These are phyloP conservation scores for Gossypium schwendimanii DNA, from an alignment of 441 rosid species.

Conservation along the genomic window DNA sequence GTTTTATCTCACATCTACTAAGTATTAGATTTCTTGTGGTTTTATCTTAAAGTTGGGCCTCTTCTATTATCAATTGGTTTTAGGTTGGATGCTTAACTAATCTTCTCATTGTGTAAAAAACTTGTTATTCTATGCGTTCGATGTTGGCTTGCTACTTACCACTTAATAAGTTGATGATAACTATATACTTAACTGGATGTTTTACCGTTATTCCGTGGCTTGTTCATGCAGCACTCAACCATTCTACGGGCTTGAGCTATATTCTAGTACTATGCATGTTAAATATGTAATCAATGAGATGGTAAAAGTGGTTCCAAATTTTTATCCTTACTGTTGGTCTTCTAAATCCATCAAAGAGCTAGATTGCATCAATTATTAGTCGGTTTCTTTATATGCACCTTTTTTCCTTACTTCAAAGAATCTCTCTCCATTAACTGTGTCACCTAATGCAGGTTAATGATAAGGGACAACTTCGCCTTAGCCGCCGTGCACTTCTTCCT, in stretches of 20 bases:
- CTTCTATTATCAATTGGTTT: not conserved
- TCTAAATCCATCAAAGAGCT: not conserved
- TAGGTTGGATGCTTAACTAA: not conserved
- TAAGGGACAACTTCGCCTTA: slow-evolving; percentile 95
- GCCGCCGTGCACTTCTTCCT: slow-evolving; percentile 82
- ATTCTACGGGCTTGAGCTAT: not conserved
- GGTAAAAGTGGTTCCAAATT: not conserved
- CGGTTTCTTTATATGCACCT: not conserved
- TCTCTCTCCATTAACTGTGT: slow-evolving; percentile 1
- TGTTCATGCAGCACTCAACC: not conserved
- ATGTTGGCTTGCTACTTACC: not conserved
- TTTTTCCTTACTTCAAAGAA: not conserved
- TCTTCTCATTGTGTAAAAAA: slow-evolving; percentile 1
- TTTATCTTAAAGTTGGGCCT: not conserved
- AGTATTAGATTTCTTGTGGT: not conserved
- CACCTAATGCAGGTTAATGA: slow-evolving; percentile 59
- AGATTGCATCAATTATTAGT: not conserved
- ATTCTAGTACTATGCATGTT: not conserved
- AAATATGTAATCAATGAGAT: not conserved
- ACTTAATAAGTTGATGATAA: not conserved
- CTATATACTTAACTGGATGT: not conserved
- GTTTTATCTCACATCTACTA: not conserved
- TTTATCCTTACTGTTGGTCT: not conserved
- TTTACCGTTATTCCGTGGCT: not conserved
- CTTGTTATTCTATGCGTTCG: not conserved